Conservation (phyloP, 192 early-diverging fungal genomes). For the Tieghemiomyces parasiticus region DNA sequence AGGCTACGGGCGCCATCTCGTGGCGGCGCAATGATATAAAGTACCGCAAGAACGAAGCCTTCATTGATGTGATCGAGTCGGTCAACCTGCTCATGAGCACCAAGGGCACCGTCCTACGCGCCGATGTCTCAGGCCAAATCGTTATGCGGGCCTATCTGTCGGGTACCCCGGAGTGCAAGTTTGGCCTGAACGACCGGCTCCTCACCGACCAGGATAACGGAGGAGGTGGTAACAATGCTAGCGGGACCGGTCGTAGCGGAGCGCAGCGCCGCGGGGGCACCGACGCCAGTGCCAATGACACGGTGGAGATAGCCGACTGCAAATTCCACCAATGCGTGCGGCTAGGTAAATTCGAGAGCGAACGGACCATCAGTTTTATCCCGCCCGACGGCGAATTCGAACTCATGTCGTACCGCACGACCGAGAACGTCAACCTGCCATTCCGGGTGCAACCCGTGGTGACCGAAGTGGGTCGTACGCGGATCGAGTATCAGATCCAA, state of each 20-base stretch:
- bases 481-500: conserved; percentile 81
- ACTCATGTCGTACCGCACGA: conserved; percentile 89
- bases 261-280: conserved; percentile 11
- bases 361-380: conserved; percentile 92
- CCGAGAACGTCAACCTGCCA: conserved; percentile 90
- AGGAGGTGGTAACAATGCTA: conserved; percentile 20
- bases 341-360: conserved; percentile 79
- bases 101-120: conserved; percentile 75
- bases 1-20: conserved; percentile 87
- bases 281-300: conserved; percentile 28
- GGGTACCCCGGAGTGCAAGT: conserved; percentile 95
- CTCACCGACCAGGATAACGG: conserved; percentile 41
- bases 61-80: conserved; percentile 96
- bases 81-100: conserved; percentile 83
- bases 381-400: conserved; percentile 97
- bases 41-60: conserved; percentile 97
- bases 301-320: conserved; percentile 90
- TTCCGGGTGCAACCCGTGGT: conserved; percentile 91
- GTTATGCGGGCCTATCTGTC: conserved; percentile 92
- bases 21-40: conserved; percentile 89
- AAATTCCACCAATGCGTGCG: conserved; percentile 99
- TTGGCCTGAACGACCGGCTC: conserved; percentile 92
- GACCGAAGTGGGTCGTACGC: conserved; percentile 60
- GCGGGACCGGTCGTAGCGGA: background rate
- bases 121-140: conserved; percentile 81